phyloP scores from a whole-genome alignment of 345 rosid species.

The Lepidium africanum region DNA sequence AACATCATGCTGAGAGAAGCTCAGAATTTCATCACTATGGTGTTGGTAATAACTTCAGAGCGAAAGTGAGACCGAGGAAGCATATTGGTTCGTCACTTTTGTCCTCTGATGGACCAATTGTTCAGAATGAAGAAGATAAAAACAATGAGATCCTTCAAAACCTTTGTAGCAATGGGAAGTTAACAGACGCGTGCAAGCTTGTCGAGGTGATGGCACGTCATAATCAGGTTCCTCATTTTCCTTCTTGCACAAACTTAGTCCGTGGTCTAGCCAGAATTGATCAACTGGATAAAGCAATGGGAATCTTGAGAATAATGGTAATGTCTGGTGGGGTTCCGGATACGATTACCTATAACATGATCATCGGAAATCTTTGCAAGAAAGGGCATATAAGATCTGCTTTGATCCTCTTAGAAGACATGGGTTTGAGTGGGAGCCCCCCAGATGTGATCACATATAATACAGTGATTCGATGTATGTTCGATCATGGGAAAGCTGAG shows the following conservation, averaged over 20 bases:
- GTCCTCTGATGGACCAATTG: conserved; percentile 39
- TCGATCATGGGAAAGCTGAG: conserved; percentile 44
- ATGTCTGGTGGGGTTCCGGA: conserved; percentile 87
- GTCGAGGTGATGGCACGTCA: conserved; percentile 65
- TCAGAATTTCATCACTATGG: conserved; percentile 19
- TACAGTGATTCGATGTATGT: conserved; percentile 62
- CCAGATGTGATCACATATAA: conserved; percentile 80
- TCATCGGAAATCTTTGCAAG: conserved; percentile 67
- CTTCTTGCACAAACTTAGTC: conserved; percentile 60
- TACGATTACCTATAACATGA: conserved; percentile 70
- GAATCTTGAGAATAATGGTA: conserved; percentile 55
- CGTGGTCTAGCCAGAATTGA: conserved; percentile 54
- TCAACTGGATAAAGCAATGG: conserved; percentile 51
- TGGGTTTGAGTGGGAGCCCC: conserved; percentile 70
- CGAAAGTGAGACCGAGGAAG: conserved; percentile 21
- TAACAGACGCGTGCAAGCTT: conserved; percentile 47
- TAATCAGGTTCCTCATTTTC: conserved; percentile 68
- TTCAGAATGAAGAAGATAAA: conserved; percentile 46
- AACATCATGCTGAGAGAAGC: conserved; percentile 29
- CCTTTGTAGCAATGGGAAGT: conserved; percentile 49
- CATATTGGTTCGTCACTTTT: conserved; percentile 1
- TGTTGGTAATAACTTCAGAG: conserved; percentile 23
- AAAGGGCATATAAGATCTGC: conserved; percentile 50
- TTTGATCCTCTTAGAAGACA: conserved; percentile 51
- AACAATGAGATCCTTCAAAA: conserved; percentile 60